These are phyloP conservation scores for Tremella yokohamensis DNA, from an alignment of 768 basidiomycete species.

Conservation along the genomic window DNA sequence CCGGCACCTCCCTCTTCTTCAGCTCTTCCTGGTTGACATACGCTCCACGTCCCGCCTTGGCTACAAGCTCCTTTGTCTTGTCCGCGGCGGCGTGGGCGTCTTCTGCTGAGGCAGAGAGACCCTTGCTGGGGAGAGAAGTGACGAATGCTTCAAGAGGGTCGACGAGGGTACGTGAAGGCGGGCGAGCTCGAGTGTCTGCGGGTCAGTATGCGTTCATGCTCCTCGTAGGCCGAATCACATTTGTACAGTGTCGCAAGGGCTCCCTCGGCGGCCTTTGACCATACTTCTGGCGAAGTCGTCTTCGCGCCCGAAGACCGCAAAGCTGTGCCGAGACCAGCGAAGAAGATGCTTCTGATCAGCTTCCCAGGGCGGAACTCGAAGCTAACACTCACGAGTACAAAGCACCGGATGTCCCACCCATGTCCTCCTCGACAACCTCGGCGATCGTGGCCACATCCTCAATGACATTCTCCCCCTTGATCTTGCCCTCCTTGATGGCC, in stretches of 20 bases:
- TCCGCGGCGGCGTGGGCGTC: constrained; percentile 68
- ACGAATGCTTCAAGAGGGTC: constrained; percentile 83
- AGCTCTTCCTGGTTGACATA: constrained; percentile 60
- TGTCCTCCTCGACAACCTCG: constrained; percentile 70
- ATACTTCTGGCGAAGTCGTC: constrained; percentile 58
- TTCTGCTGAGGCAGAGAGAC: constrained; percentile 58
- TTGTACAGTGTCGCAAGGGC: constrained; percentile 44
- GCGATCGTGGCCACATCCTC: constrained; percentile 66
- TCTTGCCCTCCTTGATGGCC: constrained; percentile 58
- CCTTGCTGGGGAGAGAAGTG: constrained; percentile 52
- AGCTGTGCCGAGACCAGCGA: constrained; percentile 77
- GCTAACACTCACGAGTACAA: constrained; percentile 70
- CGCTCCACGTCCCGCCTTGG: constrained; percentile 82
- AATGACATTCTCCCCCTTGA: constrained; percentile 65
- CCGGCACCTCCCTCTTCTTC: constrained; percentile 66
- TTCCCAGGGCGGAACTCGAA: neutral
- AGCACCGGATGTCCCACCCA: constrained; percentile 90
- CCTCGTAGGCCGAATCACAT: constrained; percentile 23
- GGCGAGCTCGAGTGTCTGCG: constrained; percentile 73
- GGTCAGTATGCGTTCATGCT: neutral
- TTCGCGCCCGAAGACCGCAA: constrained; percentile 55
- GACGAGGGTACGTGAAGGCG: constrained; percentile 85
- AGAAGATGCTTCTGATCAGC: constrained; percentile 66
- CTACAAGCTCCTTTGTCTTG: constrained; percentile 67
- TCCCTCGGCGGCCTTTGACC: constrained; percentile 60